Evolutionary conservation across 768 basidiomycete genomes (phyloP).

Genomic region (Sporobolomyces pararoseus): DNA sequence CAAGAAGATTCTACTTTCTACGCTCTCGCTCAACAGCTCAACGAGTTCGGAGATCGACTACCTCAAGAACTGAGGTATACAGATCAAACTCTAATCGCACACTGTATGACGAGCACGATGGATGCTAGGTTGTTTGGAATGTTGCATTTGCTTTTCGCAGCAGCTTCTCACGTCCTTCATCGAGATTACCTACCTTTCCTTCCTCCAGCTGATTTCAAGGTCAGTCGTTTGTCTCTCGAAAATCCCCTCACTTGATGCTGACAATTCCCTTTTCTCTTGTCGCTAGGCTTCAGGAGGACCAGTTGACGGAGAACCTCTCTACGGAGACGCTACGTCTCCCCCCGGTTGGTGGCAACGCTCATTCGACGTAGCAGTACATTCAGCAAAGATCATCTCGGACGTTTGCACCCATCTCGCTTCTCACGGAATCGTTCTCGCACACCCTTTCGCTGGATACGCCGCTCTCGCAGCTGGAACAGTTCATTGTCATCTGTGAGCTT

Average conservation of each 20-base stretch:
- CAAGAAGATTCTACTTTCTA: conserved; percentile 30
- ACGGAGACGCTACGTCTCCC: conserved; percentile 6
- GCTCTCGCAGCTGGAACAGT: conserved; percentile 36
- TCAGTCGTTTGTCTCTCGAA: not conserved
- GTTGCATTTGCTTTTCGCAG: conserved; percentile 33
- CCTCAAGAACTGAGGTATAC: conserved; percentile 29
- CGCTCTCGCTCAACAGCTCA: conserved; percentile 20
- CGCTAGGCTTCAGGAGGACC: conserved; percentile 27
- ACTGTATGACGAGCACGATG: conserved; percentile 28
- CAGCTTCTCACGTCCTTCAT: conserved; percentile 33
- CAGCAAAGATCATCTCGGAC: conserved; percentile 34
- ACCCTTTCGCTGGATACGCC: conserved; percentile 34
- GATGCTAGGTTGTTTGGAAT: conserved; percentile 39
- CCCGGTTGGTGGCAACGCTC: conserved; percentile 35
- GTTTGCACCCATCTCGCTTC: conserved; percentile 24
- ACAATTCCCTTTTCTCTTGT: not conserved
- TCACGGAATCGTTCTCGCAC: conserved; percentile 36
- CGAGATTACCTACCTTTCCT: conserved; percentile 43
- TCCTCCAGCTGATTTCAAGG: conserved; percentile 36
- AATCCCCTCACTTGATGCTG: not conserved
- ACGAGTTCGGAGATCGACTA: conserved; percentile 24
- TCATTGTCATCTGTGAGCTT: conserved; percentile 28
- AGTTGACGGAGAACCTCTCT: conserved; percentile 40
- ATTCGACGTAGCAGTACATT: conserved; percentile 29
- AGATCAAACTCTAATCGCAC: conserved; percentile 34